Conservation (phyloP, 306 rosid genomes). For the Castanea sativa region DNA sequence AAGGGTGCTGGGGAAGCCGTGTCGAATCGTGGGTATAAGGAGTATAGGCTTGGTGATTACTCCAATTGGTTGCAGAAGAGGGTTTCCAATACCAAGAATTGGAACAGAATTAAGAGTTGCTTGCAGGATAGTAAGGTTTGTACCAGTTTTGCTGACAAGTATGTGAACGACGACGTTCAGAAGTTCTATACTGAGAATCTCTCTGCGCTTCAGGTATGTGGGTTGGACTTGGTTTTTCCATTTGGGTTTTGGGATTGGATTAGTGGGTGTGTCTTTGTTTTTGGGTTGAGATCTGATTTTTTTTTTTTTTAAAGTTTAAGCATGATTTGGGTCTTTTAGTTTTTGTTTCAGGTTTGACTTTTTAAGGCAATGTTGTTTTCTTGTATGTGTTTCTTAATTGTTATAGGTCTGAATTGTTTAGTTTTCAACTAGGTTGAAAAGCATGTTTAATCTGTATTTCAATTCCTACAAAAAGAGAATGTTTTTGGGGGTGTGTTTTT, state of each 20-base stretch:
- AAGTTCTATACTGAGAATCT: constrained; percentile 34
- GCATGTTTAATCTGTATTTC: background rate
- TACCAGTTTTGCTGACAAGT: constrained; percentile 2
- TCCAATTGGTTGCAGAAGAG: constrained; percentile 79
- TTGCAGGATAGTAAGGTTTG: constrained; percentile 55
- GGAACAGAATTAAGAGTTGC: constrained; percentile 71
- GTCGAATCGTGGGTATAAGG: constrained; percentile 53
- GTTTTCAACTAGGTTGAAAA: background rate
- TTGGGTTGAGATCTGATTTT: background rate
- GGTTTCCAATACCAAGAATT: constrained; percentile 44
- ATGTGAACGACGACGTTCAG: constrained; percentile 5
- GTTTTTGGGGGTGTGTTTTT: background rate
- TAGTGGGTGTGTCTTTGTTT: background rate
- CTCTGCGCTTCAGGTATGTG: constrained; percentile 65
- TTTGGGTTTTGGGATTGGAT: background rate
- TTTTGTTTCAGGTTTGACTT: too few relatives aligned
- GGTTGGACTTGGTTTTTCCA: background rate
- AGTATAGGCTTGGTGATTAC: constrained; percentile 79
- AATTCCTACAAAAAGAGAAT: background rate
- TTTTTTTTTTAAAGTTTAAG: background rate
- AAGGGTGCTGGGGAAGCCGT: constrained; percentile 55
- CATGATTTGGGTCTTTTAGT: background rate
- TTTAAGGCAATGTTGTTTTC: too few relatives aligned
- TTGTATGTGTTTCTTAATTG: too few relatives aligned
- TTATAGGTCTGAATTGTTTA: background rate